Conservation (phyloP, 2,329 filamentous ascomycete species). For the Botrytis aclada region DNA sequence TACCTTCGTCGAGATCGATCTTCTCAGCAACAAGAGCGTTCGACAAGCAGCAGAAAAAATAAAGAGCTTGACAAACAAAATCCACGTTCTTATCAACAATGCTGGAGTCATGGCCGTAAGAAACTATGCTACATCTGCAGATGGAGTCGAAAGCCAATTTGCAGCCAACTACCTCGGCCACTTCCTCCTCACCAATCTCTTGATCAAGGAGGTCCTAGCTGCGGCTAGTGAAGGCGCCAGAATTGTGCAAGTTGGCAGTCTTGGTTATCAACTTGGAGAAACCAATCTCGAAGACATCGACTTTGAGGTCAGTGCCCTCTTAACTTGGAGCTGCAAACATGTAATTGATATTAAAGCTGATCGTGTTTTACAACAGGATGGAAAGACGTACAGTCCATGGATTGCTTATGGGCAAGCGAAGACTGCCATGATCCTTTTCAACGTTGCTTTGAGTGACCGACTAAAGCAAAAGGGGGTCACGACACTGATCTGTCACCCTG, state of each 20-base stretch:
- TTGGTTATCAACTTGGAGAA: constrained; percentile 39
- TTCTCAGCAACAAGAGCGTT: constrained; percentile 42
- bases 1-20: constrained; percentile 34
- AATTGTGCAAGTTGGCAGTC: constrained; percentile 33
- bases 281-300: constrained; percentile 38
- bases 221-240: constrained; percentile 12
- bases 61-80: constrained; percentile 33
- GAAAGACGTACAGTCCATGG: constrained; percentile 37
- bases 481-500: not conserved
- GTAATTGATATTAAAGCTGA: too few relatives aligned
- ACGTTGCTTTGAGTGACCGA: not conserved
- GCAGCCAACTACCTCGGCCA: constrained; percentile 28
- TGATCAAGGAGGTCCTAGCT: constrained; percentile 21
- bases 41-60: constrained; percentile 42
- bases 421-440: constrained; percentile 40
- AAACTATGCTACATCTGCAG: constrained; percentile 15
- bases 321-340: too few relatives aligned
- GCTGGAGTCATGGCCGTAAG: not conserved
- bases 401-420: constrained; percentile 41
- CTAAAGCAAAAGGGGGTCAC: not conserved
- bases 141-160: constrained; percentile 29
- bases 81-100: constrained; percentile 41
- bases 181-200: constrained; percentile 28
- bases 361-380: too few relatives aligned
- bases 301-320: too few relatives aligned